A percentile compares a stretch with the other conserved stretches of the same genome.
Conservation (phyloP, 2,329 filamentous ascomycete species). For the Spiromastix sp. region DNA sequence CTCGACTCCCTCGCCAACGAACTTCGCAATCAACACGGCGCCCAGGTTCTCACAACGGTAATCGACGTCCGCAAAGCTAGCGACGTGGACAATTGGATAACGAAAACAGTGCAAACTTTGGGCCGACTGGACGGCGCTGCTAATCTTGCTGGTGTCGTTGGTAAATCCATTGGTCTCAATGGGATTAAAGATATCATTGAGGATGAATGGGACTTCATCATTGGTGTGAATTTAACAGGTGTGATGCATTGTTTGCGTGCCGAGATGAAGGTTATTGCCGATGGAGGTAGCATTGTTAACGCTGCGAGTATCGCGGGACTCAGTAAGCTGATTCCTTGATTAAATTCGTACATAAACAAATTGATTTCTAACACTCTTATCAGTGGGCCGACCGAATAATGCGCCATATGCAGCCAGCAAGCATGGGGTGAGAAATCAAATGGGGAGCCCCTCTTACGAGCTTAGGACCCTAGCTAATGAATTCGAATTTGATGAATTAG, state of each 20-base stretch:
- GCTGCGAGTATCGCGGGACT: conserved; percentile 28
- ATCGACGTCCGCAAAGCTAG: conserved; percentile 19
- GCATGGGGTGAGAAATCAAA: conserved; percentile 33
- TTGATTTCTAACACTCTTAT: too few species aligned
- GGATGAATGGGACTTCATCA: conserved; percentile 13
- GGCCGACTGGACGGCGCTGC: conserved; percentile 32
- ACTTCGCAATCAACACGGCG: neutral
- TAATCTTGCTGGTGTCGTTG: conserved; percentile 33
- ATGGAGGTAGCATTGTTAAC: conserved; percentile 28
- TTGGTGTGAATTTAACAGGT: conserved; percentile 11
- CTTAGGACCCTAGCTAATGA: too few species aligned
- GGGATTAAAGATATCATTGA: conserved; percentile 7
- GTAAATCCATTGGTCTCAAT: neutral
- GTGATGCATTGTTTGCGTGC: conserved; percentile 14
- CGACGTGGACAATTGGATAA: conserved; percentile 24
- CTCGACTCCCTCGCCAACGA: conserved; percentile 19
- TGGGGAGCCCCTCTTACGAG: too few species aligned
- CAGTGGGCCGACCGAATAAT: conserved; percentile 21
- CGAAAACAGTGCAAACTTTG: conserved; percentile 23
- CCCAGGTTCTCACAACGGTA: conserved; percentile 7
- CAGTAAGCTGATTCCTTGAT: too few species aligned
- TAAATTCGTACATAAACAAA: too few species aligned
- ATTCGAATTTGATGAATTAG: too few species aligned
- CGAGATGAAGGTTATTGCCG: conserved; percentile 11
- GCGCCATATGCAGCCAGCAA: conserved; percentile 36